Evolutionary conservation across 2,329 filamentous ascomycete species (phyloP).

Genomic region (Aspergillus ruber): DNA sequence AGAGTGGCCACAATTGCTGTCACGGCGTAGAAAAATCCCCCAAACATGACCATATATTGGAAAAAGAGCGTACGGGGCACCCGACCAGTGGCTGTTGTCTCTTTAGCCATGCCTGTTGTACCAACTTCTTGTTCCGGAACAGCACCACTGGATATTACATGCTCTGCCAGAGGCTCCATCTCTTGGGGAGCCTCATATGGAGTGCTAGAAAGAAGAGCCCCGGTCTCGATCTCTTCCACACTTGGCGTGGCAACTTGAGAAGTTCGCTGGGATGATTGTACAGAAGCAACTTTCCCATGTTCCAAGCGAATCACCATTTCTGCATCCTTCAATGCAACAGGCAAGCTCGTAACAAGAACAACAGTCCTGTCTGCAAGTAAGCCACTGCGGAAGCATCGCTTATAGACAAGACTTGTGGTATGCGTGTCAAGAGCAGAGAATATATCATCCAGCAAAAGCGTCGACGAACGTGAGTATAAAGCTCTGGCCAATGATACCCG

Average conservation of each 20-base stretch:
- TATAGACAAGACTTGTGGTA: constrained; percentile 52
- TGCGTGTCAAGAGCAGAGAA: constrained; percentile 56
- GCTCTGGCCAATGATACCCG: constrained; percentile 54
- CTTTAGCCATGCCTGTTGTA: constrained; percentile 11
- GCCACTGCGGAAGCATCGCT: constrained; percentile 52
- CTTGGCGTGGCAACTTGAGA: not conserved
- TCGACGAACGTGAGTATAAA: constrained; percentile 51
- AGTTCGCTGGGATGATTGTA: constrained; percentile 5
- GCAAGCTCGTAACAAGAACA: constrained; percentile 50
- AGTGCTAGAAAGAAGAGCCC: not conserved
- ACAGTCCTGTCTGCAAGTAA: constrained; percentile 50
- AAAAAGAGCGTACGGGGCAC: constrained; percentile 19
- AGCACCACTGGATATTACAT: not conserved
- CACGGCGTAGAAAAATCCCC: constrained; percentile 16
- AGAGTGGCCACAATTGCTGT: constrained; percentile 14
- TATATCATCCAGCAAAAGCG: constrained; percentile 54
- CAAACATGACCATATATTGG: constrained; percentile 21
- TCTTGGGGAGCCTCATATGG: constrained; percentile 3
- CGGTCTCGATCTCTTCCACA: not conserved
- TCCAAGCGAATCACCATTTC: constrained; percentile 12
- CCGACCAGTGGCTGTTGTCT: constrained; percentile 17
- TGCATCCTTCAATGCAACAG: constrained; percentile 18
- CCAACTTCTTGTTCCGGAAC: constrained; percentile 5
- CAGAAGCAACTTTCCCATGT: constrained; percentile 12
- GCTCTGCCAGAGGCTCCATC: not conserved